A percentile compares a stretch with the other conserved stretches of the same genome.
phyloP scores from a whole-genome alignment of 2,329 filamentous ascomycete genomes.

The Pestalotiopsis sp. region DNA sequence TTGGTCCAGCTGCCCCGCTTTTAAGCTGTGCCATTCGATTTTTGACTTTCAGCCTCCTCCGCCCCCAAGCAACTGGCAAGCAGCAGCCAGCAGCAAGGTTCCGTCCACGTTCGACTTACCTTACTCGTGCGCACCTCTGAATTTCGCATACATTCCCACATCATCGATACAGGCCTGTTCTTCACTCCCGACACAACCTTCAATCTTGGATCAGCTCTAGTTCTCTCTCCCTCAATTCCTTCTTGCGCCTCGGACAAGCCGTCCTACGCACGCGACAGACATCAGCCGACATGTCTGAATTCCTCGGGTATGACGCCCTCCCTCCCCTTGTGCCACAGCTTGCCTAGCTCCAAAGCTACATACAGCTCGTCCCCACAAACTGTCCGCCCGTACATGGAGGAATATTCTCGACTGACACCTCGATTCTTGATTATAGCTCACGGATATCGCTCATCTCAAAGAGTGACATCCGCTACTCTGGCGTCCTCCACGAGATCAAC shows the following conservation, averaged over 20 bases:
- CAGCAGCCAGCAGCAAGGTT: neutral
- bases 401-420: slow-evolving; percentile 20
- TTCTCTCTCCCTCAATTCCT: slow-evolving; percentile 12
- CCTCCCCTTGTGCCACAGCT: slow-evolving; percentile 11
- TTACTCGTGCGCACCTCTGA: neutral
- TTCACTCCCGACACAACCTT: neutral
- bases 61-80: neutral
- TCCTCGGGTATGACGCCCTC: slow-evolving; percentile 51
- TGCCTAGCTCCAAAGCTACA: slow-evolving; percentile 9
- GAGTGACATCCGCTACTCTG: slow-evolving; percentile 98
- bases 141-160: slow-evolving; percentile 6
- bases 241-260: slow-evolving; percentile 22
- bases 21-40: slow-evolving; percentile 1
- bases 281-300: slow-evolving; percentile 55
- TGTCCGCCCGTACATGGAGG: neutral
- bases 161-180: slow-evolving; percentile 2
- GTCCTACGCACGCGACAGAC: slow-evolving; percentile 19
- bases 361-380: slow-evolving; percentile 9
- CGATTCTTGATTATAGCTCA: slow-evolving; percentile 59
- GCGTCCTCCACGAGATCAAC: slow-evolving; percentile 96
- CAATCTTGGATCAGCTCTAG: slow-evolving; percentile 14
- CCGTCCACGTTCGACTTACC: neutral
- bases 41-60: slow-evolving; percentile 15
- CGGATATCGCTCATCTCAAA: slow-evolving; percentile 96
- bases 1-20: neutral